phyloP scores from a whole-genome alignment of 139 green algal species.

The Coccomyxa sp. region DNA sequence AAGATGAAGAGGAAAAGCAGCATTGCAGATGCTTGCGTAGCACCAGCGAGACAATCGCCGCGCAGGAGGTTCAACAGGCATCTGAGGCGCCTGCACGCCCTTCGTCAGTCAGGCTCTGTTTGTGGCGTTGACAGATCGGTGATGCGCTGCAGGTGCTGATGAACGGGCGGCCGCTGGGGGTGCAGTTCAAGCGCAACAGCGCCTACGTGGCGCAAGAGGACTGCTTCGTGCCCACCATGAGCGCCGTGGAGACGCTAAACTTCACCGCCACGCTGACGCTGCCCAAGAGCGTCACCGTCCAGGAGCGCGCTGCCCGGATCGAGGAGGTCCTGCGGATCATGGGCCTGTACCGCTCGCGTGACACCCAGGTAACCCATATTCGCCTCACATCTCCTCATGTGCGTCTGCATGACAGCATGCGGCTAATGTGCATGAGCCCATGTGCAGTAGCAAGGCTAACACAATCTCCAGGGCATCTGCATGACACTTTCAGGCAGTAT shows the following conservation, averaged over 20 bases:
- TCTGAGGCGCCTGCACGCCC: not conserved
- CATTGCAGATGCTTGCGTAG: too few species aligned
- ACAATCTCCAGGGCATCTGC: too few species aligned
- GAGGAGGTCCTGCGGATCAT: constrained; percentile 11
- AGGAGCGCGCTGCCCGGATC: constrained; percentile 2
- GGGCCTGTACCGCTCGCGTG: constrained; percentile 4
- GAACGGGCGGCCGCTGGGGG: not conserved
- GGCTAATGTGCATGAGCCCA: too few species aligned
- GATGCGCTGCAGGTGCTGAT: constrained; percentile 10
- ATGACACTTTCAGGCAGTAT: too few species aligned
- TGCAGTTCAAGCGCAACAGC: not conserved
- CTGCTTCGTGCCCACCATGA: constrained; percentile 20
- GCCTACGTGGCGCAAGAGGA: constrained; percentile 19
- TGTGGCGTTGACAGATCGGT: too few species aligned
- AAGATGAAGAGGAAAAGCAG: too few species aligned
- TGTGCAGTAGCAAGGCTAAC: too few species aligned
- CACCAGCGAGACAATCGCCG: not conserved
- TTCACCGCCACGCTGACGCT: constrained; percentile 17
- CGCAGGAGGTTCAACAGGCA: not conserved
- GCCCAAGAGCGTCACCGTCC: not conserved
- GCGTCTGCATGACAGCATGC: too few species aligned
- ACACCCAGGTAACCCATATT: constrained; percentile 5
- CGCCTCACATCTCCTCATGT: too few species aligned
- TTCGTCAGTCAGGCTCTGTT: too few species aligned
- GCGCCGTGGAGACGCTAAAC: constrained; percentile 18